These are phyloP conservation scores for Dentipellis fragilis DNA, from an alignment of 768 basidiomycete genomes.

Conservation along the genomic window DNA sequence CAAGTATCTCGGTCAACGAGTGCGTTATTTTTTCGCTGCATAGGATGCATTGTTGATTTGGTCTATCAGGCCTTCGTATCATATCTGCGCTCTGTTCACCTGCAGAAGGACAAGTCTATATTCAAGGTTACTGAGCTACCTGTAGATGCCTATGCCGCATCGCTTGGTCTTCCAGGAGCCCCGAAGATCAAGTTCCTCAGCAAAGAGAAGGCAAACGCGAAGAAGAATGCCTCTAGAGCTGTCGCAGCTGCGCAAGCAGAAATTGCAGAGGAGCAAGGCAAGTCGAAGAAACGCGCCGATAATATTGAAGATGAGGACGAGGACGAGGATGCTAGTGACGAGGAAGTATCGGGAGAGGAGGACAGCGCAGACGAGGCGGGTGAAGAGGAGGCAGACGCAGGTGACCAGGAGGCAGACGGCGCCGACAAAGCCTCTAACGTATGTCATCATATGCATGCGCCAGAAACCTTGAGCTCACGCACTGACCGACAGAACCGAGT, in stretches of 20 bases:
- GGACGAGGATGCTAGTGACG: constrained; percentile 14
- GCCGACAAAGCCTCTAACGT: not conserved
- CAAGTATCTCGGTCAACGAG: constrained; percentile 92
- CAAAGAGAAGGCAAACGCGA: constrained; percentile 56
- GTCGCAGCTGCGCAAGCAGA: constrained; percentile 27
- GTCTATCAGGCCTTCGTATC: constrained; percentile 79
- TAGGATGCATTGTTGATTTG: not conserved
- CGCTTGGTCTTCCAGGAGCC: constrained; percentile 86
- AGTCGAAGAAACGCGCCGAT: not conserved
- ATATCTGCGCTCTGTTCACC: constrained; percentile 83
- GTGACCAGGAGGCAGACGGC: not conserved
- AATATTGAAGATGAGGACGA: constrained; percentile 16
- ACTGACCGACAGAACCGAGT: constrained; percentile 32
- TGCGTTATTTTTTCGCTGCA: constrained; percentile 26
- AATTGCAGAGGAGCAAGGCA: constrained; percentile 10
- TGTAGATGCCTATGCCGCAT: constrained; percentile 74
- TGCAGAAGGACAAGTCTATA: constrained; percentile 89
- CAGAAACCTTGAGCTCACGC: not conserved
- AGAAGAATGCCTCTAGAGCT: constrained; percentile 61
- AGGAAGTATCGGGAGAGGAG: not conserved
- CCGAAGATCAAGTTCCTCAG: constrained; percentile 89
- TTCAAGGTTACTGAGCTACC: constrained; percentile 84
- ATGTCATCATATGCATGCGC: not conserved
- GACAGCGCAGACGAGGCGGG: not conserved
- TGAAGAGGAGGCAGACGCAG: not conserved